Base-by-base conservation (phyloP, 2,329 filamentous ascomycete species). In the Colletotrichum agaves region DNA sequence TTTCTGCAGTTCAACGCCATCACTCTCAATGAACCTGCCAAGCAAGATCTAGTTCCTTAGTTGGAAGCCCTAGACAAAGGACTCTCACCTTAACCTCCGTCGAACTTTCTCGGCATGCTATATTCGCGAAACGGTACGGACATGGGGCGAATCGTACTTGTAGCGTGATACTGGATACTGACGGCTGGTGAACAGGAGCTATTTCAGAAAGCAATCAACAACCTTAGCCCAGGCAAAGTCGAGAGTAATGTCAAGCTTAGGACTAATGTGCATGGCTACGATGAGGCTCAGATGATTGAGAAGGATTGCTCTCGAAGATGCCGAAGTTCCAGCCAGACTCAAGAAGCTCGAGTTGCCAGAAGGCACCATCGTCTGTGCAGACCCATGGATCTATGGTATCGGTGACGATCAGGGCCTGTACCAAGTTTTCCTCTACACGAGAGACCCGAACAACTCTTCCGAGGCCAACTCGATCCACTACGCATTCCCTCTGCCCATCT, bases 391-490 rank as follows among this genome's bases (percentile, higher is more conserved):
- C 13, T 67, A 67, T 39, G 64, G 65, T 27, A 50, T 68, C 17
- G 37, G 57, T n/a, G 65, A 68, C 41, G 55, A 68, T 5, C n/a
- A 55, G 35, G 61, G 65, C 15, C 39, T 68, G 21, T 68, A 68
- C 31, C 65, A 68, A 55, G 53, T 64, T 3, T 68, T 65, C 41
- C 61, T 68, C 37, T 68, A 68, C 17, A 83, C 91, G 77, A 81
- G 88, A 21, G 89, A 90, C 70, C 88, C 88, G 2, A 78, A 81
- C 33, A 89, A 91, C 73, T 72, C 86, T 0, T 74, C 79, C 6
- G 87, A 91, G 72, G 76, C 79, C n/a, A 90, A 93, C 73, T 87
- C 86, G 46, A 91, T 90, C 73, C 88, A 92, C 75, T 92, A 92
- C 73, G 87, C 90, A 0, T 85, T 91, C 71, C 90, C 90, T 1